Evolutionary conservation across 768 basidiomycete species (phyloP).

Genomic region (Phylloporus scabripes): DNA sequence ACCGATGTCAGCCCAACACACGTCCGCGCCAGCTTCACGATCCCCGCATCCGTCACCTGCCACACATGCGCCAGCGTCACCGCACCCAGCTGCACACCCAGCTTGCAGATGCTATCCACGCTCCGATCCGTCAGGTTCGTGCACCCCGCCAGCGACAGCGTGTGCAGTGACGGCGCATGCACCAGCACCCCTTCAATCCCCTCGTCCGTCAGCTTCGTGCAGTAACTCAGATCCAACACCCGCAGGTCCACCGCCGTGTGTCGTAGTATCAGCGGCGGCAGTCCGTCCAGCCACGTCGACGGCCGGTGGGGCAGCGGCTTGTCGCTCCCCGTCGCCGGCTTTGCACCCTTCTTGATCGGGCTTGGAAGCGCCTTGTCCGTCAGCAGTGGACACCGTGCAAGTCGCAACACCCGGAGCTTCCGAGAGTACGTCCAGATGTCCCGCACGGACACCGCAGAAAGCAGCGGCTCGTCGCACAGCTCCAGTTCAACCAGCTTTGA

Average conservation of each 20-base stretch:
- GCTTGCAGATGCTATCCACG: constrained; percentile 59
- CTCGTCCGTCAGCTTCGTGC: constrained; percentile 64
- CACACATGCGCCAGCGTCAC: constrained; percentile 76
- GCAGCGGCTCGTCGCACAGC: constrained; percentile 57
- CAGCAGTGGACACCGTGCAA: constrained; percentile 72
- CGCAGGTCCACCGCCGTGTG: constrained; percentile 70
- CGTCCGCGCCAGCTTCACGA: constrained; percentile 60
- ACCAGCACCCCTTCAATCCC: constrained; percentile 69
- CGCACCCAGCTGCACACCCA: constrained; percentile 73
- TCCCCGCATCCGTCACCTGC: constrained; percentile 72
- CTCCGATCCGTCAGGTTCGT: constrained; percentile 64
- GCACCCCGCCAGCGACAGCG: constrained; percentile 75
- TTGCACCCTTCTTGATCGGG: constrained; percentile 32
- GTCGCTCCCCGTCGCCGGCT: constrained; percentile 28
- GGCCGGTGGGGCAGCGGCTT: constrained; percentile 55
- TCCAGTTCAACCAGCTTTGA: constrained; percentile 80
- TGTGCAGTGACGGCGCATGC: constrained; percentile 74
- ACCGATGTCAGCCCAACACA: constrained; percentile 75
- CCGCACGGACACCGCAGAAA: constrained; percentile 65
- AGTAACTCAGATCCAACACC: constrained; percentile 71
- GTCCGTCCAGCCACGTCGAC: constrained; percentile 52
- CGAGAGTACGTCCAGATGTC: constrained; percentile 82
- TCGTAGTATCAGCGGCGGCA: constrained; percentile 60
- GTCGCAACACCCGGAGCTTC: constrained; percentile 66
- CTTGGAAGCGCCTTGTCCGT: constrained; percentile 79